Evolutionary conservation across 2,329 filamentous ascomycete species (phyloP).

Genomic region (Verticillium nubilum): DNA sequence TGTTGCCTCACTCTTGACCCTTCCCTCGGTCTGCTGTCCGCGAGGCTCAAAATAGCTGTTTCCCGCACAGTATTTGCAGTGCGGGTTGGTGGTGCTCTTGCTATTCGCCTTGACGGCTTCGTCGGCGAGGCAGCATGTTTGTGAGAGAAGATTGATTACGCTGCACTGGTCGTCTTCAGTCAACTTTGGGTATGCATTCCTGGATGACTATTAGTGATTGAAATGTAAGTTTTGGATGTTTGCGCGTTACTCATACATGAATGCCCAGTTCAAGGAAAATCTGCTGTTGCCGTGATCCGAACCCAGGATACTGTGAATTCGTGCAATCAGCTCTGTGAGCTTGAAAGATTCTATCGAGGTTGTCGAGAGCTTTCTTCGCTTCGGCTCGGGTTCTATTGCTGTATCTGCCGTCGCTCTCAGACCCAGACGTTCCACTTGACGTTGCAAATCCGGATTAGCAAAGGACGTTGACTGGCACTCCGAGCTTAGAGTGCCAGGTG

Average conservation of each 20-base stretch:
- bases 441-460: conserved; percentile 16
- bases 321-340: conserved; percentile 15
- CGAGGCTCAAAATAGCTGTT: background rate
- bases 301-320: conserved; percentile 22
- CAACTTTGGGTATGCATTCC: conserved; percentile 37
- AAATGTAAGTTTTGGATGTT: background rate
- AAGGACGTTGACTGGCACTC: conserved; percentile 17
- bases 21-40: background rate
- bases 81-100: background rate
- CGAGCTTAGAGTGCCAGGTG: conserved; percentile 12
- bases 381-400: conserved; percentile 16
- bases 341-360: conserved; percentile 11
- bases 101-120: conserved; percentile 21
- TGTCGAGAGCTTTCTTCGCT: conserved; percentile 24
- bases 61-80: background rate
- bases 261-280: conserved; percentile 25
- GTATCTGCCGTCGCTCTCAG: conserved; percentile 5
- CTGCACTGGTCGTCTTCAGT: conserved; percentile 45
- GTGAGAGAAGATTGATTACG: conserved; percentile 49
- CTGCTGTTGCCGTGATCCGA: conserved; percentile 17
- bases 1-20: conserved; percentile 31
- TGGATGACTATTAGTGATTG: conserved; percentile 11
- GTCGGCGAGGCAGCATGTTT: conserved; percentile 50
- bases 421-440: conserved; percentile 15
- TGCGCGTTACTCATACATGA: conserved; percentile 37